Evolutionary conservation across 495 filamentous ascomycete genomes (phyloP), one percentile per base, ranked within the genome.

Genomic region (Chaetomium cochliodes): DNA sequence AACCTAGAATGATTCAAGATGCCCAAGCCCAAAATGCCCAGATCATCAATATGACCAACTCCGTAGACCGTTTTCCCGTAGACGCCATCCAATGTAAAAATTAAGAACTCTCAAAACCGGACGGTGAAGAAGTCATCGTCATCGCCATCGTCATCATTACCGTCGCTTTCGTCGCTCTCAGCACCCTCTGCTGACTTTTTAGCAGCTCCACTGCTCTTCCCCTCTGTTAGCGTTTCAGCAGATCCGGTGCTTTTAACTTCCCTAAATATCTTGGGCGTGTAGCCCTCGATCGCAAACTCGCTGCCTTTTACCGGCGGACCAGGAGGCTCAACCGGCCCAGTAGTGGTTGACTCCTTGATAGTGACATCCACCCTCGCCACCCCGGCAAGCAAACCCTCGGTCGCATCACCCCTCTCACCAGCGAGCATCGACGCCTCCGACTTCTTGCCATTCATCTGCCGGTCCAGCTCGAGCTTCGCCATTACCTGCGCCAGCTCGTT

Each of bases 221-320:
- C 33, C 33, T 6, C 33, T 1, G 33, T 8, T 8, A 11, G 33
- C 33, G 33, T 12, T 37, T 5, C 1, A 37, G 33, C 5, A 5
- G 63, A 69, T 7, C 65, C 67, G 49, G 75, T 73, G 41, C 15
- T 15, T 4, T 3, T 44, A 15, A 4, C 39, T 12, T 3, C 13
- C 13, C 41, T 18, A 18, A 44, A 18, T 18, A 44, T 15, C 42
- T 69, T 79, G 11, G 70, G 67, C 62, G 73, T 81, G 65, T 85
- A 76, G 3, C 83, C 84, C 63, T 85, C 84, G 2, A 84, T 54
- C 15, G 77, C 69, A 28, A 79, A 60, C 71, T 84, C 80, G 22
- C 68, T 63, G 3, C 76, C 77, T 6, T 65, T 67, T 23, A 65
- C 52, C 13, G 0, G 2, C 0, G 61, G 63, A 54, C 77, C 72